A percentile compares a stretch with the other conserved stretches of the same genome.
These are phyloP conservation scores for Penicillium pulvis DNA, from an alignment of 495 filamentous ascomycete genomes.

Conservation along the genomic window DNA sequence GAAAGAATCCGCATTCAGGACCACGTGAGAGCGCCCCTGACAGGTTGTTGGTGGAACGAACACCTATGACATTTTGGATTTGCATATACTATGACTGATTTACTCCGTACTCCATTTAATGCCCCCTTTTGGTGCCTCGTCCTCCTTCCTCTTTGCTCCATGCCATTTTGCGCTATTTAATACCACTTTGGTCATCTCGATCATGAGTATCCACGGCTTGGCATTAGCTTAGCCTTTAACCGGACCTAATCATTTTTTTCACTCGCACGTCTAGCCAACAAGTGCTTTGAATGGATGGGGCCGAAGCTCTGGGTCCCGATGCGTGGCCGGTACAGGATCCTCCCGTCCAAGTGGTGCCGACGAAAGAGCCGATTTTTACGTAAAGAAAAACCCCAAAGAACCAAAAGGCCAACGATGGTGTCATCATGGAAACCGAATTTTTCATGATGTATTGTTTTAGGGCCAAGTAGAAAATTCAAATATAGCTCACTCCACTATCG, in stretches of 20 bases:
- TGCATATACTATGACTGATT: background rate
- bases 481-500: background rate
- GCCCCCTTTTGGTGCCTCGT: background rate
- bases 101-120: background rate
- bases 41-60: slow-evolving; percentile 26
- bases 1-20: slow-evolving; percentile 20
- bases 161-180: background rate
- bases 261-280: slow-evolving; percentile 1
- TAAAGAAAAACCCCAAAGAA: slow-evolving; percentile 26
- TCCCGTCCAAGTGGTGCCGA: slow-evolving; percentile 26
- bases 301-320: slow-evolving; percentile 20
- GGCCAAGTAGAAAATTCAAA: background rate
- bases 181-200: background rate
- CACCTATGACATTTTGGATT: background rate
- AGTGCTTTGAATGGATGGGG: slow-evolving; percentile 3
- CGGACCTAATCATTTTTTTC: background rate
- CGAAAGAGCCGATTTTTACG: slow-evolving; percentile 37
- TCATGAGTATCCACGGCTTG: slow-evolving; percentile 6
- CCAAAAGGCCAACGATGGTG: slow-evolving; percentile 16
- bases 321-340: slow-evolving; percentile 23
- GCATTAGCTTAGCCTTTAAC: slow-evolving; percentile 15
- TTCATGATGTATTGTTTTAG: background rate
- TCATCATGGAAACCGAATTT: slow-evolving; percentile 7
- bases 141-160: background rate
- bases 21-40: slow-evolving; percentile 35